phyloP scores from a whole-genome alignment of 169 alveolate genomes.

The Cryptosporidium bovis region DNA sequence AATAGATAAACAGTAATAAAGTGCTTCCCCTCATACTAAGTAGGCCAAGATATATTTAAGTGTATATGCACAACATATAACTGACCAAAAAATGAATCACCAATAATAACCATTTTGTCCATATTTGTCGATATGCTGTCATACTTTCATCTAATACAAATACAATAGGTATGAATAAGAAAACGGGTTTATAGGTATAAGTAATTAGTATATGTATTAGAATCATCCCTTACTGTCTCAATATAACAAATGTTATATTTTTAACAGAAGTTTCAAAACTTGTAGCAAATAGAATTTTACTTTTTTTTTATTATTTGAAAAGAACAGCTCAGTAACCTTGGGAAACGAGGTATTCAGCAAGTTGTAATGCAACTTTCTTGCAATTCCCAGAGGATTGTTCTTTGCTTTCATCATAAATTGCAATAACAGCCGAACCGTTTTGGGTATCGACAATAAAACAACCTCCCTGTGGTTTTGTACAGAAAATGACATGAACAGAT shows the following conservation, averaged over 20 bases:
- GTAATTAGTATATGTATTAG: too few relatives aligned
- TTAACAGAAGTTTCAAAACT: not conserved
- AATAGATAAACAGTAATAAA: too few relatives aligned
- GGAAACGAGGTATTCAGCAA: constrained; percentile 78
- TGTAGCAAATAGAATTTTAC: not conserved
- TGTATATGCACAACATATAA: too few relatives aligned
- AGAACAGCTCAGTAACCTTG: constrained; percentile 73
- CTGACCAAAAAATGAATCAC: too few relatives aligned
- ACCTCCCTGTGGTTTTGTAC: constrained; percentile 77
- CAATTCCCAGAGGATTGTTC: constrained; percentile 78
- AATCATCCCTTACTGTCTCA: too few relatives aligned
- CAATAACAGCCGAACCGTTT: constrained; percentile 76
- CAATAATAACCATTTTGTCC: too few relatives aligned
- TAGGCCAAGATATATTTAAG: too few relatives aligned
- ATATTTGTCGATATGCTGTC: too few relatives aligned
- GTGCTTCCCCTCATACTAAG: too few relatives aligned
- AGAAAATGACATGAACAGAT: constrained; percentile 27
- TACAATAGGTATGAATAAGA: not conserved
- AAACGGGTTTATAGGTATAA: not conserved
- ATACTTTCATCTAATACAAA: too few relatives aligned
- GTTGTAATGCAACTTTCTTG: constrained; percentile 75
- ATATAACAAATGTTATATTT: not conserved
- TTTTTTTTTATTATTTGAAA: not conserved
- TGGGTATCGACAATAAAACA: constrained; percentile 75
- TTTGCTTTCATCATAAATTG: constrained; percentile 78